These are phyloP conservation scores for Yarrowia sp. DNA, from an alignment of 805 yeast species.

Conservation along the genomic window DNA sequence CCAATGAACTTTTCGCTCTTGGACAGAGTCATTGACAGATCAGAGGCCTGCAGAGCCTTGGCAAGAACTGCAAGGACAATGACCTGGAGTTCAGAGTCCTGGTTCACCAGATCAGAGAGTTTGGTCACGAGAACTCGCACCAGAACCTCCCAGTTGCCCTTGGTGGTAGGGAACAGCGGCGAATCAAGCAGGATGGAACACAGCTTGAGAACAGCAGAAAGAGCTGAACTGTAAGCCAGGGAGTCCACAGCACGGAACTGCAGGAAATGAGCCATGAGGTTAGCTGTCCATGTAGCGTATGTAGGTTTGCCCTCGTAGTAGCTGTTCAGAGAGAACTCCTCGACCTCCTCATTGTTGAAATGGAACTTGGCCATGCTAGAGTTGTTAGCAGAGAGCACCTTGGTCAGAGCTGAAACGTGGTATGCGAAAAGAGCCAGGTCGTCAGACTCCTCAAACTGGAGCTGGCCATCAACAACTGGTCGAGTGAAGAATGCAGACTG, in stretches of 20 bases:
- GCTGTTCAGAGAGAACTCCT: slow-evolving; percentile 3
- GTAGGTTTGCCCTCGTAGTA: slow-evolving; percentile 29
- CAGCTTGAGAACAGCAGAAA: slow-evolving; percentile 35
- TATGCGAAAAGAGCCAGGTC: slow-evolving; percentile 72
- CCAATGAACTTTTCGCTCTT: slow-evolving; percentile 28
- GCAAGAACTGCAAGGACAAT: slow-evolving; percentile 31
- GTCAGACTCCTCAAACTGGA: slow-evolving; percentile 51
- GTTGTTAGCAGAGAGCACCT: slow-evolving; percentile 53
- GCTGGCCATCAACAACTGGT: slow-evolving; percentile 40
- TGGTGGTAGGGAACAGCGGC: slow-evolving; percentile 29
- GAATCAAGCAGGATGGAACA: slow-evolving; percentile 28
- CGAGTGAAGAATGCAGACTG: slow-evolving; percentile 50
- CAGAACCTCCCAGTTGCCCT: slow-evolving; percentile 32
- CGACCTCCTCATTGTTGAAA: slow-evolving; percentile 33
- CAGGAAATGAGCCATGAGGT: slow-evolving; percentile 22
- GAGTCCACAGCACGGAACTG: slow-evolving; percentile 25
- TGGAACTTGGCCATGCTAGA: slow-evolving; percentile 38
- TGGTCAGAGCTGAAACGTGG: slow-evolving; percentile 60
- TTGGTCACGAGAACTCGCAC: slow-evolving; percentile 32
- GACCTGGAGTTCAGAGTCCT: slow-evolving; percentile 33
- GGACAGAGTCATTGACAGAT: slow-evolving; percentile 29
- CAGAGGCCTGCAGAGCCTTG: slow-evolving; percentile 36
- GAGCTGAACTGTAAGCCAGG: slow-evolving; percentile 16
- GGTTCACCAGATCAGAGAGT: slow-evolving; percentile 28
- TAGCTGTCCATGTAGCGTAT: slow-evolving; percentile 16